Base-by-base conservation (phyloP, 2,329 filamentous ascomycete genomes). In the Xylaria sp. region DNA sequence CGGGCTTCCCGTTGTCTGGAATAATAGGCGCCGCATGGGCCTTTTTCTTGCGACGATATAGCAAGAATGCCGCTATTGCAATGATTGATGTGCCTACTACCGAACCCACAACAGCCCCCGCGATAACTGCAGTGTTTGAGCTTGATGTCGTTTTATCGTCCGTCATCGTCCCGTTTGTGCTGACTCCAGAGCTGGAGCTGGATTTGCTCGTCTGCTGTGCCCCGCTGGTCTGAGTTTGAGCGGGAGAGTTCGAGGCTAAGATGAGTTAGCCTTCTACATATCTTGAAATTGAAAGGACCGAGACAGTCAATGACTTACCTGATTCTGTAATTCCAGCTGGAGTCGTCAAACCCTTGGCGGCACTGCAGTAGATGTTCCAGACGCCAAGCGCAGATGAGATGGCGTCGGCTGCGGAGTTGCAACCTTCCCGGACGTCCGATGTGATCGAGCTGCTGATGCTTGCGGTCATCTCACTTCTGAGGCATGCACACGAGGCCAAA, bases 401-500 rank as follows among this genome's bases (percentile, higher is more conserved):
- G 42, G 84, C 83, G 33, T 79, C 82, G 1, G 78, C 80, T 3
- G 81, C 82, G 20, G 54, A 2, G 81, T 83, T 31, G 79, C 85
- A 88, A n/a, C 76, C 78, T 23, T 76, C 80, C 68, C 82, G 83
- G 60, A 86, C 81, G 1, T 77, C 73, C 0, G 81, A 83, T 0
- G 81, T 83, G n/a, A 88, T 78, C 3, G 72, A 74, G 70, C 79
- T 84, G 6, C 81, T 81, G 6, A 87, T 76, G 0, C 74, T 72
- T n/a, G 76, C 77, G 1, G 80, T 80, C 78, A 87, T 83, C 26
- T 82, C 81, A 3, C 80, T 80, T 69, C 87, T 86, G 63, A 87
- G 69, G 65, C 86, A 88, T 4, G 80, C 81, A 66, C 86, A 88
- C 0, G 85, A 87, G 0, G 85, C 86, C 2, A 88, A 77, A 10